Evolutionary conservation across 768 basidiomycete genomes (phyloP), one percentile per base, ranked within the genome.

Genomic region (Mycena leptocephala): DNA sequence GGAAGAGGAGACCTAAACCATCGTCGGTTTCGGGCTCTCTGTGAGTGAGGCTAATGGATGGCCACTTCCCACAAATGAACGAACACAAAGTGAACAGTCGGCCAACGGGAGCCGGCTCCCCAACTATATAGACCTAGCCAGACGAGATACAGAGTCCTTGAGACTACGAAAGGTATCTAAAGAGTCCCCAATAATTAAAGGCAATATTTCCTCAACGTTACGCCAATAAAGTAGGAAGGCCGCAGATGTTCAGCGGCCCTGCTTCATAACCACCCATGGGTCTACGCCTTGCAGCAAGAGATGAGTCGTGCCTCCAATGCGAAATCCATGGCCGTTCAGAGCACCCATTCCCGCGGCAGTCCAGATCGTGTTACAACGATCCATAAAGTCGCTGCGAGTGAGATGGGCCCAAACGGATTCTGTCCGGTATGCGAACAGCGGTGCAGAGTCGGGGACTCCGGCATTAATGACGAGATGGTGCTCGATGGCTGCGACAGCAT

Each of bases 211-310:
- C n/a, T n/a, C n/a, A n/a, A n/a, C n/a, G n/a, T n/a, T n/a, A n/a
- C n/a, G n/a, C n/a, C n/a, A n/a, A n/a, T n/a, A n/a, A n/a, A n/a
- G n/a, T n/a, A n/a, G n/a, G n/a, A n/a, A n/a, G n/a, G n/a, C n/a
- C n/a, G n/a, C n/a, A n/a, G n/a, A n/a, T n/a, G 26, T 55, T 28
- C 53, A 55, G 13, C 28, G 53, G 7, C 53, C 58, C 32, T 32
- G 59, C 37, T 61, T 61, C 59, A 61, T 61, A 4, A 61, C 33
- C n/a, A 61, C n/a, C 59, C 59, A 61, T 1, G 59, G 59, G 30
- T 61, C 59, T 0, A 37, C 35, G 10, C 59, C 59, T 2, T 37
- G 35, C 4, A 61, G 83, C 82, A 85, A 14, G 2, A 61, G 33
- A 10, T 61, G 59, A 2, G n/a, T 61, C 6, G 59, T 61, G 13